A percentile compares a stretch with the other conserved stretches of the same genome.
Evolutionary conservation across 2,329 filamentous ascomycete genomes (phyloP).

Genomic region (Tricladium varicosporioides): DNA sequence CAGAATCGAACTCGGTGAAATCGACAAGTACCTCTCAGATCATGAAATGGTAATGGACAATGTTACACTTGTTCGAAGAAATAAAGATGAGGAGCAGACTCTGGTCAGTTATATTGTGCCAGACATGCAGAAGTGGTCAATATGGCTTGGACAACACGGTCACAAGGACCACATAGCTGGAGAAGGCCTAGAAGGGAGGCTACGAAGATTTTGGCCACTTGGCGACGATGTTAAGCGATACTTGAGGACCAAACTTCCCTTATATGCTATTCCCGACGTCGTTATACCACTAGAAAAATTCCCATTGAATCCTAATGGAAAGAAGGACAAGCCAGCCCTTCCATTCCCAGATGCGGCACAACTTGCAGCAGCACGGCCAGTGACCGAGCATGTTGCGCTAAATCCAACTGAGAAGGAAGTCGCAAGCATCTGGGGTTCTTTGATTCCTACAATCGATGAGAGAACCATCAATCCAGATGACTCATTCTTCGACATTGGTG

Average conservation of each 20-base stretch:
- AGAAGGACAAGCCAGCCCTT: slow-evolving; percentile 75
- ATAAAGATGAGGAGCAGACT: slow-evolving; percentile 80
- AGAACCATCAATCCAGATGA: slow-evolving; percentile 63
- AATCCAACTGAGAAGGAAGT: slow-evolving; percentile 63
- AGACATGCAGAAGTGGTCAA: slow-evolving; percentile 70
- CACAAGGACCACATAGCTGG: slow-evolving; percentile 42
- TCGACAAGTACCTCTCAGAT: slow-evolving; percentile 77
- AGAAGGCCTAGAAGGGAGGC: slow-evolving; percentile 39
- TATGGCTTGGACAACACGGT: slow-evolving; percentile 62
- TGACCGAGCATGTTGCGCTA: slow-evolving; percentile 42
- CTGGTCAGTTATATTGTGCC: slow-evolving; percentile 91
- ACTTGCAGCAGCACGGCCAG: slow-evolving; percentile 53
- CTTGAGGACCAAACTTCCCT: slow-evolving; percentile 68
- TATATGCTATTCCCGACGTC: slow-evolving; percentile 72
- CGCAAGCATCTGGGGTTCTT: slow-evolving; percentile 70
- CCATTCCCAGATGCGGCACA: slow-evolving; percentile 78
- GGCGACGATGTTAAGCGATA: slow-evolving; percentile 58
- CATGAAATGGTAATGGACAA: slow-evolving; percentile 78
- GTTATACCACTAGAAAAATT: slow-evolving; percentile 71
- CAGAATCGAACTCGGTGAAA: slow-evolving; percentile 91
- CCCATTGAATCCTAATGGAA: slow-evolving; percentile 82
- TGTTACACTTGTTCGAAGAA: slow-evolving; percentile 79
- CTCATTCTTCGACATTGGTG: slow-evolving; percentile 76
- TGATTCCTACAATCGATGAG: slow-evolving; percentile 65
- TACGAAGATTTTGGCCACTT: slow-evolving; percentile 42